These are phyloP conservation scores for Lichtheimia hyalospora DNA, from an alignment of 371 early-diverging fungal genomes.

Conservation along the genomic window DNA sequence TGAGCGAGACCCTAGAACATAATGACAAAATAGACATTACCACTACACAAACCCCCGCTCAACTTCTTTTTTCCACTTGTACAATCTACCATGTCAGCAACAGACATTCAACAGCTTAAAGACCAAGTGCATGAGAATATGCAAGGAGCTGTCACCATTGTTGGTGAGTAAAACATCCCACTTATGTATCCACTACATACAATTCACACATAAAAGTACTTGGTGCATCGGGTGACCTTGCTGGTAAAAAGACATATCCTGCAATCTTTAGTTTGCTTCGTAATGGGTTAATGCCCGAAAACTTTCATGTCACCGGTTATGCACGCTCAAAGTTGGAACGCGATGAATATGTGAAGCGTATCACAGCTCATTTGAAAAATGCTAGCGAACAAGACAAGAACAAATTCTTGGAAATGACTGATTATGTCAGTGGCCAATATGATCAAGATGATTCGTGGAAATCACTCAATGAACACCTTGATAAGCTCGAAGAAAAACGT, in stretches of 20 bases:
- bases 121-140: conserved; percentile 11
- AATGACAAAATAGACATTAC: too few species aligned
- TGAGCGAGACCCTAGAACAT: too few species aligned
- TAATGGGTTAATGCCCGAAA: conserved; percentile 74
- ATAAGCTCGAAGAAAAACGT: conserved; percentile 52
- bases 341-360: conserved; percentile 75
- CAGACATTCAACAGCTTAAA: conserved; percentile 9
- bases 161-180: conserved; percentile 10
- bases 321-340: conserved; percentile 86
- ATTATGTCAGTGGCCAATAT: conserved; percentile 74
- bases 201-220: conserved; percentile 57
- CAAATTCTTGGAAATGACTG: conserved; percentile 74
- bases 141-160: conserved; percentile 21
- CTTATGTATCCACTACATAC: background rate
- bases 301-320: conserved; percentile 90
- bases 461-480: conserved; percentile 59
- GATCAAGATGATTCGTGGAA: conserved; percentile 78
- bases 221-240: conserved; percentile 95
- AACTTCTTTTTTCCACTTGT: background rate
- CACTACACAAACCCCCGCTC: too few species aligned
- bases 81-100: background rate
- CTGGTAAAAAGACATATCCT: conserved; percentile 98
- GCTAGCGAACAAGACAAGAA: conserved; percentile 16
- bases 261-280: conserved; percentile 88
- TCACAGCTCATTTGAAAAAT: conserved; percentile 69